Percentiles rank a stretch among this genome's conserved stretches.
These are phyloP conservation scores for Tricholoma terreum DNA, from an alignment of 768 basidiomycete species.

Conservation along the genomic window DNA sequence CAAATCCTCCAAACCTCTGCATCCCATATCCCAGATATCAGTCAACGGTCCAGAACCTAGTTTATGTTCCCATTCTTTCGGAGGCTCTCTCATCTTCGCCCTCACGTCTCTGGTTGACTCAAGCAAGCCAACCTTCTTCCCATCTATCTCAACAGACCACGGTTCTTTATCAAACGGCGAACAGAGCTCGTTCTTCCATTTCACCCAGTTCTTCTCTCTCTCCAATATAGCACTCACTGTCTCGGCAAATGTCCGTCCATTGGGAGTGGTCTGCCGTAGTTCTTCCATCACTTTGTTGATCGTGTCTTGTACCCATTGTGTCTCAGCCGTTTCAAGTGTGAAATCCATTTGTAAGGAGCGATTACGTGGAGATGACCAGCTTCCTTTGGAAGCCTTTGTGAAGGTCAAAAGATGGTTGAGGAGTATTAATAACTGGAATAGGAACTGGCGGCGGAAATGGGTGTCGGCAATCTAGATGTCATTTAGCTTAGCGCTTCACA, in stretches of 20 bases:
- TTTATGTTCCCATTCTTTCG: conserved; percentile 59
- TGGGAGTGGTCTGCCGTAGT: conserved; percentile 73
- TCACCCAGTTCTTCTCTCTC: conserved; percentile 86
- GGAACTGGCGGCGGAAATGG: conserved; percentile 88
- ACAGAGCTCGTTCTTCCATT: conserved; percentile 86
- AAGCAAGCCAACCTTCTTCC: conserved; percentile 52
- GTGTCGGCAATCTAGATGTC: conserved; percentile 75
- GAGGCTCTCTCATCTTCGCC: conserved; percentile 52
- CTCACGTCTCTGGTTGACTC: conserved; percentile 56
- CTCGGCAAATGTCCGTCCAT: conserved; percentile 73
- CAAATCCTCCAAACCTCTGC: conserved; percentile 58
- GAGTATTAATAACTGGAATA: conserved; percentile 82
- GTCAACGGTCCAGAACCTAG: conserved; percentile 70
- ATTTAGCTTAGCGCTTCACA: conserved; percentile 4
- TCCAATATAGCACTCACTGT: conserved; percentile 70
- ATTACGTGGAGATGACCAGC: conserved; percentile 63
- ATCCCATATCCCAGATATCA: conserved; percentile 85
- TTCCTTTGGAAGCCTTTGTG: conserved; percentile 61
- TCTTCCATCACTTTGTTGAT: conserved; percentile 55
- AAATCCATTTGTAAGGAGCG: conserved; percentile 84
- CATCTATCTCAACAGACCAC: conserved; percentile 49
- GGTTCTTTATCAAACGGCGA: conserved; percentile 75
- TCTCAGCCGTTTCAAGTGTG: conserved; percentile 62
- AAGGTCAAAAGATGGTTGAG: conserved; percentile 73
- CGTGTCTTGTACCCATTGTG: conserved; percentile 76